phyloP scores from a whole-genome alignment of 495 filamentous ascomycete species.

The Penicillium atrosanguineum region DNA sequence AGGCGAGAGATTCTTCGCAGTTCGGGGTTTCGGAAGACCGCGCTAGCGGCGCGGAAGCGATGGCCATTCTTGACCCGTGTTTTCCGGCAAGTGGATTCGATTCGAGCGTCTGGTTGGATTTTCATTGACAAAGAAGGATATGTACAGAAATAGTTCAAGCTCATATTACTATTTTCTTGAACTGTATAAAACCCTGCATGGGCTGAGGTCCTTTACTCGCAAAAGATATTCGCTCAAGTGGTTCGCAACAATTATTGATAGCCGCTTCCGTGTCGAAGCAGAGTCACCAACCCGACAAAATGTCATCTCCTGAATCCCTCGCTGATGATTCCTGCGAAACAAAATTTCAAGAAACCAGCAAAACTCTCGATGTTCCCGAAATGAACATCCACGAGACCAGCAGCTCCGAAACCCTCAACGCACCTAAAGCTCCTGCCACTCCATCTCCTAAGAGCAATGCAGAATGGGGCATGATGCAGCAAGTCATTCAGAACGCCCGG shows the following conservation, averaged over 20 bases:
- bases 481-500: constrained; percentile 37
- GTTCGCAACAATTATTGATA: background rate
- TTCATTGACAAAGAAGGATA: no score
- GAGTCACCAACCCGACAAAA: background rate
- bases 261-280: constrained; percentile 6
- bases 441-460: constrained; percentile 19
- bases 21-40: no score
- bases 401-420: constrained; percentile 18
- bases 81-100: no score
- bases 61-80: no score
- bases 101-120: no score
- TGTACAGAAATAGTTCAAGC: no score
- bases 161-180: no score
- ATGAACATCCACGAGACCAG: constrained; percentile 12
- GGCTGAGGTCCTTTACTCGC: no score
- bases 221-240: background rate
- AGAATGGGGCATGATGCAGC: constrained; percentile 42
- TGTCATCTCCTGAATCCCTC: constrained; percentile 3
- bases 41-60: no score
- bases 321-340: background rate
- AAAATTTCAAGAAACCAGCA: background rate
- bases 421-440: background rate
- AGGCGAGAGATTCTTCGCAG: no score
- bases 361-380: constrained; percentile 11
- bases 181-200: constrained; percentile 5